Evolutionary conservation across 345 rosid genomes (phyloP).

Genomic region (Lumnitzera racemosa): DNA sequence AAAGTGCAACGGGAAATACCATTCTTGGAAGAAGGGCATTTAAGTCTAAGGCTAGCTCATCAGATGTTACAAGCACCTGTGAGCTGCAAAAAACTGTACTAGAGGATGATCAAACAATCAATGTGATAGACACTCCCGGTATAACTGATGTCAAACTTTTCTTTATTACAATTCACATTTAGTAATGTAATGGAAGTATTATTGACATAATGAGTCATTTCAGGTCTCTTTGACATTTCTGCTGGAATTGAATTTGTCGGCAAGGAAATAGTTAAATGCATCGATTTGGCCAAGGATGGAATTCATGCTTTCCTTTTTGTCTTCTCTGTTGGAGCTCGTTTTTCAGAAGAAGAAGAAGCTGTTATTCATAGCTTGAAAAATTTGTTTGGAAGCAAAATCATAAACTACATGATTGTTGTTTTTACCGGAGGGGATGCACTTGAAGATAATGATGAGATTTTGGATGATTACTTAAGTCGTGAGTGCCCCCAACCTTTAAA

Average conservation of each 20-base stretch:
- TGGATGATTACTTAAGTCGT: conserved; percentile 63
- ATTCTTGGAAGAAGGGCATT: conserved; percentile 65
- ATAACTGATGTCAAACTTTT: neutral
- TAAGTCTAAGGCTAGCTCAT: conserved; percentile 58
- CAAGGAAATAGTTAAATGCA: conserved; percentile 77
- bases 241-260: conserved; percentile 49
- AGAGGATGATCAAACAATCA: conserved; percentile 57
- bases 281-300: conserved; percentile 81
- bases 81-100: conserved; percentile 47
- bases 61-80: conserved; percentile 64
- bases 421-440: conserved; percentile 92
- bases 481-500: conserved; percentile 69
- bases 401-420: conserved; percentile 72
- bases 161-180: neutral
- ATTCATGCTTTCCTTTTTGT: conserved; percentile 76
- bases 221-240: conserved; percentile 81
- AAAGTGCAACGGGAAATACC: conserved; percentile 90
- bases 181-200: neutral
- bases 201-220: neutral
- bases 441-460: conserved; percentile 66
- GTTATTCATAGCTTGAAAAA: conserved; percentile 57
- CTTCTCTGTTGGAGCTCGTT: conserved; percentile 54
- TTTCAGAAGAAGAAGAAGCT: conserved; percentile 65
- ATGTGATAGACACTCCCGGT: conserved; percentile 96
- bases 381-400: conserved; percentile 67